A percentile compares a stretch with the other conserved stretches of the same genome.
These are phyloP conservation scores for Gymnopilus junonius DNA, from an alignment of 768 basidiomycete species.

Conservation along the genomic window DNA sequence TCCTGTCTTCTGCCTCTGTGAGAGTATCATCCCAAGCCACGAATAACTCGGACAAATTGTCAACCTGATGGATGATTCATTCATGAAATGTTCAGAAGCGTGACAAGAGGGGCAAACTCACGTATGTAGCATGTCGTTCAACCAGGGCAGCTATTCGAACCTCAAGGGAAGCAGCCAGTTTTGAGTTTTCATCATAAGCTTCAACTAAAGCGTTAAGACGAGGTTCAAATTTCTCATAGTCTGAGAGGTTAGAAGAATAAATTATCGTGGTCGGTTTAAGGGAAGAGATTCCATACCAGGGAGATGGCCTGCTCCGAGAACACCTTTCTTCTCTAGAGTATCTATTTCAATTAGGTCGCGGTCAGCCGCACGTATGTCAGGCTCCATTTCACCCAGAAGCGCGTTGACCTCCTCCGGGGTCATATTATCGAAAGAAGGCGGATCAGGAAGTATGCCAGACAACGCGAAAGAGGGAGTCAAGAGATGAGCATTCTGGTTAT, in stretches of 20 bases:
- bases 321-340: constrained; percentile 68
- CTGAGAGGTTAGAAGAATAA: constrained; percentile 33
- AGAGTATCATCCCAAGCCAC: constrained; percentile 85
- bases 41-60: constrained; percentile 81
- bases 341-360: constrained; percentile 83
- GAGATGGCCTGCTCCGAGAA: constrained; percentile 74
- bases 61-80: constrained; percentile 52
- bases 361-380: constrained; percentile 82
- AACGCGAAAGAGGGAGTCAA: constrained; percentile 79
- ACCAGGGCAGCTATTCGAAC: constrained; percentile 65
- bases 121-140: constrained; percentile 73
- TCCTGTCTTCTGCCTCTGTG: constrained; percentile 65
- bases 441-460: constrained; percentile 58
- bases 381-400: constrained; percentile 78
- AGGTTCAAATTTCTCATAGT: constrained; percentile 68
- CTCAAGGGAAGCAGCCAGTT: constrained; percentile 65
- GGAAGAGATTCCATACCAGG: constrained; percentile 43
- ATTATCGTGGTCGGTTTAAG: not conserved
- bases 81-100: not conserved
- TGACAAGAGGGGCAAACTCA: constrained; percentile 35
- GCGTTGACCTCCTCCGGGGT: constrained; percentile 70
- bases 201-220: constrained; percentile 63
- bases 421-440: constrained; percentile 67
- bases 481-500: constrained; percentile 76
- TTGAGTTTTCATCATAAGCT: constrained; percentile 62